phyloP scores from a whole-genome alignment of 768 basidiomycete genomes.

The Tylopilus sp. region DNA sequence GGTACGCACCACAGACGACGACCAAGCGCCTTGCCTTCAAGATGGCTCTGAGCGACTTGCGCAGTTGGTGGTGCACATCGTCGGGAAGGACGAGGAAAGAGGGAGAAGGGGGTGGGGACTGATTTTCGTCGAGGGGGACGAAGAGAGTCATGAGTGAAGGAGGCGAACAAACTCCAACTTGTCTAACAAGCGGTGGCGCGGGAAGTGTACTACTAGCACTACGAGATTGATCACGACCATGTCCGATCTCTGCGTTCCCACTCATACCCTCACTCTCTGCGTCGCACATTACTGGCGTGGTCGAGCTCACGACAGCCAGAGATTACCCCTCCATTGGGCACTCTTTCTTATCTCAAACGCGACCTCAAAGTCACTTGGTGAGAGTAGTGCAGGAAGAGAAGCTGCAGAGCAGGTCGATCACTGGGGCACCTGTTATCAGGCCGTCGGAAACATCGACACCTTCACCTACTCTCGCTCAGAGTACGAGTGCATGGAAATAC shows the following conservation, averaged over 20 bases:
- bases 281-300: slow-evolving; percentile 32
- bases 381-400: slow-evolving; percentile 22
- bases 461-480: slow-evolving; percentile 25
- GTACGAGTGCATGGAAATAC: slow-evolving; percentile 31
- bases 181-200: slow-evolving; percentile 24
- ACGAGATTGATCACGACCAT: slow-evolving; percentile 9
- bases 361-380: slow-evolving; percentile 15
- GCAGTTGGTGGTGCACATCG: slow-evolving; percentile 45
- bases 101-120: slow-evolving; percentile 48
- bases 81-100: slow-evolving; percentile 51
- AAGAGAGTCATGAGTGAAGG: slow-evolving; percentile 56
- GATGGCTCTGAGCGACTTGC: slow-evolving; percentile 60
- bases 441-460: slow-evolving; percentile 29
- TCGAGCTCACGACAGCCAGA: slow-evolving; percentile 17
- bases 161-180: not conserved
- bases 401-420: slow-evolving; percentile 25
- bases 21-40: slow-evolving; percentile 79
- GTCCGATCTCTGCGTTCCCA: slow-evolving; percentile 7
- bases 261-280: slow-evolving; percentile 23
- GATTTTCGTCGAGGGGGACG: slow-evolving; percentile 52
- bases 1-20: slow-evolving; percentile 75
- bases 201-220: slow-evolving; percentile 23
- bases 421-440: slow-evolving; percentile 31
- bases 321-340: slow-evolving; percentile 29
- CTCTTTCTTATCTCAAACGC: slow-evolving; percentile 28